These are phyloP conservation scores for Leucaena leucocephala DNA, from an alignment of 306 rosid species.

Conservation along the genomic window DNA sequence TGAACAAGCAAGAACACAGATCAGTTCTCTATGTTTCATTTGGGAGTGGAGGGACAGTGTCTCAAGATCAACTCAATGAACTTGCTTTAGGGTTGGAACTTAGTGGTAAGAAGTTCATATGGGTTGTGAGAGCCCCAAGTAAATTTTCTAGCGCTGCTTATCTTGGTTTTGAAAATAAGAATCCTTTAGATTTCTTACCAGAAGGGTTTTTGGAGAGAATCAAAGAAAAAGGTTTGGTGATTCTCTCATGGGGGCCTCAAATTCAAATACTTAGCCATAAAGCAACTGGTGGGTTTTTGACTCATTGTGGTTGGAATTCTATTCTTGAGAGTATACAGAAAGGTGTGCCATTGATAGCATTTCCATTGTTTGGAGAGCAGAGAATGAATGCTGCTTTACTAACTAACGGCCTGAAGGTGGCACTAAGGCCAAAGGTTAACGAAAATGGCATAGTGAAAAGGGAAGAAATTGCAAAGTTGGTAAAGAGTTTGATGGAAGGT, in stretches of 20 bases:
- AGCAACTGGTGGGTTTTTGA: background rate
- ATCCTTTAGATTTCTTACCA: background rate
- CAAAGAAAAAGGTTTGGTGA: background rate
- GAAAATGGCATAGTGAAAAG: background rate
- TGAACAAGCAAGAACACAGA: background rate
- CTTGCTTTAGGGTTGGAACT: background rate
- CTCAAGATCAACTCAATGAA: conserved; percentile 1
- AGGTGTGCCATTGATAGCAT: background rate
- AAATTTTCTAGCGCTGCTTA: background rate
- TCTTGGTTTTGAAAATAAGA: background rate
- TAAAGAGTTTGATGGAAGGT: background rate
- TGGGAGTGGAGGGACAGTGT: background rate
- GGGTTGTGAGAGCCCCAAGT: background rate
- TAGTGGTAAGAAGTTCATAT: background rate
- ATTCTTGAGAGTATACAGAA: background rate
- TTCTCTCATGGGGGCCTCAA: background rate
- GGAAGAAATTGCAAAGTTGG: background rate
- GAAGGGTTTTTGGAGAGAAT: background rate
- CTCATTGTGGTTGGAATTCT: background rate
- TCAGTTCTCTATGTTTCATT: background rate
- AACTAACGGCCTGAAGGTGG: background rate
- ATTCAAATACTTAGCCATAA: background rate
- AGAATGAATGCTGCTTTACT: background rate
- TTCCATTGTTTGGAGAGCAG: background rate
- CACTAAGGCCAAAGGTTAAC: background rate